These are phyloP conservation scores for Malassezia yamatoensis DNA, from an alignment of 1,284 basidiomycete genomes.

Conservation along the genomic window DNA sequence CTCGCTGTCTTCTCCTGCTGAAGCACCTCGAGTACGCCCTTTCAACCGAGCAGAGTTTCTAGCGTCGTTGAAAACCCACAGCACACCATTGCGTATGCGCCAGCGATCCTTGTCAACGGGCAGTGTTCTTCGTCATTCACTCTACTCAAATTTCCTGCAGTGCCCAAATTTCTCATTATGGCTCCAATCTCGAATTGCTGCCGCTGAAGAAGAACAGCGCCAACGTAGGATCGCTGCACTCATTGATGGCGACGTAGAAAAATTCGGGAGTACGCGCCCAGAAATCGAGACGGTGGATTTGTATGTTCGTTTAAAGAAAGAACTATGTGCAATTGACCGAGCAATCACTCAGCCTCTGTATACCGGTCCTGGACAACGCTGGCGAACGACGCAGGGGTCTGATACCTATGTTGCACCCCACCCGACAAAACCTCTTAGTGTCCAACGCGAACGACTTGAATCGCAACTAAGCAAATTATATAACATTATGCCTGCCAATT, in stretches of 20 bases:
- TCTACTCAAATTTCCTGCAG: slow-evolving; percentile 39
- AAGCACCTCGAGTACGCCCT: slow-evolving; percentile 51
- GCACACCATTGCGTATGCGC: slow-evolving; percentile 49
- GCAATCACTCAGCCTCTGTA: slow-evolving; percentile 21
- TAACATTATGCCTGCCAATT: slow-evolving; percentile 27
- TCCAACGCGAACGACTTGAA: slow-evolving; percentile 10
- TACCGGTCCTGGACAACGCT: slow-evolving; percentile 29
- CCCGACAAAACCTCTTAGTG: not conserved
- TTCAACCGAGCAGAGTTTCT: slow-evolving; percentile 74
- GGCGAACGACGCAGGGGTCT: slow-evolving; percentile 5
- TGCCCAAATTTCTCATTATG: slow-evolving; percentile 44
- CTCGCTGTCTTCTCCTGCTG: slow-evolving; percentile 27
- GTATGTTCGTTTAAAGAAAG: slow-evolving; percentile 28
- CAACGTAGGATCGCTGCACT: slow-evolving; percentile 29
- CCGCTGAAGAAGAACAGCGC: slow-evolving; percentile 38
- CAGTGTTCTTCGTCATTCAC: slow-evolving; percentile 23
- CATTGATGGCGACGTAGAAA: slow-evolving; percentile 30
- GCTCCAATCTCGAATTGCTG: slow-evolving; percentile 30
- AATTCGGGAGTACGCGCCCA: slow-evolving; percentile 23
- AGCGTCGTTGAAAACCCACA: slow-evolving; percentile 66
- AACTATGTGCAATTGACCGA: slow-evolving; percentile 29
- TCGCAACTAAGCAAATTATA: slow-evolving; percentile 12
- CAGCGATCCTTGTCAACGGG: slow-evolving; percentile 43
- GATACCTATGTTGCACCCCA: not conserved
- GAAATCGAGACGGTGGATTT: slow-evolving; percentile 41